Evolutionary conservation across 2,329 filamentous ascomycete genomes (phyloP).

Genomic region (Monilinia aucupariae): DNA sequence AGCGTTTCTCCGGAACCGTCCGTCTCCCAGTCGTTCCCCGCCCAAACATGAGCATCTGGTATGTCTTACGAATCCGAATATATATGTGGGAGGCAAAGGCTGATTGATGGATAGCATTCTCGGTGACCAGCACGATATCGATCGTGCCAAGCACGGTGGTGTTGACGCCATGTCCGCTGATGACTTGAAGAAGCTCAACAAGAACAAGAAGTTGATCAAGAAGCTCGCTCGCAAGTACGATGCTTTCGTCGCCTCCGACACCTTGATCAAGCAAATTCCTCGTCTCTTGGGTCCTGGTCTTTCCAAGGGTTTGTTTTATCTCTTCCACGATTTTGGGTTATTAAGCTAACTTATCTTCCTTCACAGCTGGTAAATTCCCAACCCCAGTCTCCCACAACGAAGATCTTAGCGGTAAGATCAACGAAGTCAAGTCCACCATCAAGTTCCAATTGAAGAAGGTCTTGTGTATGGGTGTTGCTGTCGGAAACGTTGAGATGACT

Average conservation of each 20-base stretch:
- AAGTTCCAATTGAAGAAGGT: constrained; percentile 99
- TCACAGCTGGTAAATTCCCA: constrained; percentile 94
- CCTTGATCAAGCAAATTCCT: constrained; percentile 98
- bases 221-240: constrained; percentile 99
- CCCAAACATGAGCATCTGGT: constrained; percentile 85
- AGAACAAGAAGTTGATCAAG: constrained; percentile 99
- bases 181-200: constrained; percentile 99
- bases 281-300: constrained; percentile 99
- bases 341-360: constrained; percentile 32
- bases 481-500: constrained; percentile 97
- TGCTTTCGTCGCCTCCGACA: constrained; percentile 95
- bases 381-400: constrained; percentile 96
- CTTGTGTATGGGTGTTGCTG: constrained; percentile 98
- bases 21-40: constrained; percentile 87
- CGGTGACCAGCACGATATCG: constrained; percentile 96
- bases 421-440: constrained; percentile 99
- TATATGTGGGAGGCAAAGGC: constrained; percentile 19
- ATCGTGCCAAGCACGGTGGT: constrained; percentile 98
- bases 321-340: background rate
- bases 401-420: constrained; percentile 91
- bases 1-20: constrained; percentile 99
- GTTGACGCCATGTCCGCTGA: constrained; percentile 97
- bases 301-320: constrained; percentile 68
- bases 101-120: constrained; percentile 56
- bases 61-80: constrained; percentile 34